Evolutionary conservation across 2,329 filamentous ascomycete species (phyloP).

Genomic region (Thielaviopsis punctulata): DNA sequence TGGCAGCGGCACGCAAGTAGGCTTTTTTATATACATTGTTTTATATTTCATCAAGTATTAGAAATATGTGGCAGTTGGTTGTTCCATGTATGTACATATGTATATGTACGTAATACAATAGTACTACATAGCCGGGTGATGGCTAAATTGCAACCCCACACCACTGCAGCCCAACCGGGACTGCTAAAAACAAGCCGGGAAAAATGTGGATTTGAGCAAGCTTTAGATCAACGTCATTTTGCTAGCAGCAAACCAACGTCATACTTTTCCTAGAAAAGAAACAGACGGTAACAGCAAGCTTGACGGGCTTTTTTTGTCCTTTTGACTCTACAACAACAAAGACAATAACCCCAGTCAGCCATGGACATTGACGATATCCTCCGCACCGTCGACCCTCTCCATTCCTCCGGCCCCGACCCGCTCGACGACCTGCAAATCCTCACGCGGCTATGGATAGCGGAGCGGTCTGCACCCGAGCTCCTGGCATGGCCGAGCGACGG

Average conservation of each 20-base stretch:
- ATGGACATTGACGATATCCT: slow-evolving; percentile 76
- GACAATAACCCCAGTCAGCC: background rate
- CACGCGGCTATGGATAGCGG: slow-evolving; percentile 84
- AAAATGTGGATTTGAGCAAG: background rate
- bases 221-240: background rate
- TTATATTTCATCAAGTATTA: no score
- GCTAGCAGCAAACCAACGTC: background rate
- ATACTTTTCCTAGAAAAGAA: no score
- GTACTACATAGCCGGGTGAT: background rate
- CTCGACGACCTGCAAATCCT: slow-evolving; percentile 65
- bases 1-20: slow-evolving; percentile 13
- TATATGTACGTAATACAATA: no score
- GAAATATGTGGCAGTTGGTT: no score
- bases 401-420: slow-evolving; percentile 38
- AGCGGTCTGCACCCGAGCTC: slow-evolving; percentile 79
- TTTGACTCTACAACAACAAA: background rate
- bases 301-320: background rate
- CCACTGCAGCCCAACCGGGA: background rate
- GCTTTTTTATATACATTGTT: background rate
- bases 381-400: slow-evolving; percentile 48
- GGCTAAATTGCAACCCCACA: background rate
- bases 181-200: background rate
- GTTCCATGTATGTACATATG: no score
- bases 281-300: background rate
- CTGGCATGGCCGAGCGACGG: slow-evolving; percentile 49